phyloP scores from a whole-genome alignment of 2,329 filamentous ascomycete genomes.

The Cladosporium sp. region DNA sequence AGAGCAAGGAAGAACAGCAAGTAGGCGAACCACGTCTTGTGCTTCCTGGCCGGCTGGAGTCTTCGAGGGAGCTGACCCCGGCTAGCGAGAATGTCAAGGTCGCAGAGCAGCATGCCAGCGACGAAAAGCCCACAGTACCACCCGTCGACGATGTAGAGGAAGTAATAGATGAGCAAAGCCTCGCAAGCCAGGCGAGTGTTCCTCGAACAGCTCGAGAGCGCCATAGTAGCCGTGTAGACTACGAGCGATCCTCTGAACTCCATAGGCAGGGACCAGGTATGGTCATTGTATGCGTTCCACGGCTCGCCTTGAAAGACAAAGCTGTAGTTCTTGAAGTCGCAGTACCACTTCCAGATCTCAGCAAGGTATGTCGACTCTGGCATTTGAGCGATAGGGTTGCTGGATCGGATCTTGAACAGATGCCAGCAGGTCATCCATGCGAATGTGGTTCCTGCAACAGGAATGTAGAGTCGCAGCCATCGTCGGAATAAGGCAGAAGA shows the following conservation, averaged over 20 bases:
- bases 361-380: constrained; percentile 45
- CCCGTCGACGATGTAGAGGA: constrained; percentile 67
- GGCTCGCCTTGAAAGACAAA: constrained; percentile 62
- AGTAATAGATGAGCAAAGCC: constrained; percentile 60
- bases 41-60: constrained; percentile 48
- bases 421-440: constrained; percentile 57
- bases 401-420: constrained; percentile 49
- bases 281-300: constrained; percentile 60
- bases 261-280: constrained; percentile 64
- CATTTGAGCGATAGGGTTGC: constrained; percentile 32
- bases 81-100: constrained; percentile 58
- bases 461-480: constrained; percentile 52
- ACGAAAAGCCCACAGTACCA: constrained; percentile 64
- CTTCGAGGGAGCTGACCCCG: constrained; percentile 53
- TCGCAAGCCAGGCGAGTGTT: constrained; percentile 58
- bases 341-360: constrained; percentile 55
- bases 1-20: constrained; percentile 55
- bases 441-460: constrained; percentile 58
- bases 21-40: constrained; percentile 56
- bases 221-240: constrained; percentile 59
- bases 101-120: constrained; percentile 62
- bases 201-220: constrained; percentile 57
- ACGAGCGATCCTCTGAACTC: constrained; percentile 66
- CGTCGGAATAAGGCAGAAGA: constrained; percentile 53
- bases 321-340: constrained; percentile 68